These are phyloP conservation scores for Aspergillus avenaceus DNA, from an alignment of 495 filamentous ascomycete genomes.

Conservation along the genomic window DNA sequence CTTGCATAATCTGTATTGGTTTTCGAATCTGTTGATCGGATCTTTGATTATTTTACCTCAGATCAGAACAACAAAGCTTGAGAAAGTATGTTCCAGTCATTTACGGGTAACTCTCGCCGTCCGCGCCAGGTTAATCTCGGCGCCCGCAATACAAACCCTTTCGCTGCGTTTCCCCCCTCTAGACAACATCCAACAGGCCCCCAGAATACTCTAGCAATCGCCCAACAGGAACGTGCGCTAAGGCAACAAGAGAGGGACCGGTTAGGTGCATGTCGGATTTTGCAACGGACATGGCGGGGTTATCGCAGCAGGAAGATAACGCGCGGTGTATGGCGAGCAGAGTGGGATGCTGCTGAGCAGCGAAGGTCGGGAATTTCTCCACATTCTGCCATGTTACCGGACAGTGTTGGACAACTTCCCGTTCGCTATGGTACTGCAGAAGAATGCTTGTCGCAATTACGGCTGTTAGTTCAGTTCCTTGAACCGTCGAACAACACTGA, in stretches of 20 bases:
- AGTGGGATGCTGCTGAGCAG: conserved; percentile 59
- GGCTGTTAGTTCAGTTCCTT: conserved; percentile 48
- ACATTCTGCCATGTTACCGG: conserved; percentile 13
- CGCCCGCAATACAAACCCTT: conserved; percentile 74
- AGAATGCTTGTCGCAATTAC: conserved; percentile 44
- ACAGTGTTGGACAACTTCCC: conserved; percentile 13
- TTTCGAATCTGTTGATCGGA: not conserved
- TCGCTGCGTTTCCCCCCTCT: conserved; percentile 51
- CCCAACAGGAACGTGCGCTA: conserved; percentile 75
- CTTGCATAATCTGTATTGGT: not conserved
- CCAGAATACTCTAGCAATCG: conserved; percentile 75
- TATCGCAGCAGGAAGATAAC: conserved; percentile 59
- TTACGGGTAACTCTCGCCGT: conserved; percentile 81
- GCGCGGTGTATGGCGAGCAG: conserved; percentile 52
- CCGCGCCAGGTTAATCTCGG: conserved; percentile 92
- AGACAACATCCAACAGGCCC: conserved; percentile 47
- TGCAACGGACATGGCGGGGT: conserved; percentile 85
- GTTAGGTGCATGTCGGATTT: conserved; percentile 64
- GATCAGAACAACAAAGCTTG: conserved; percentile 15
- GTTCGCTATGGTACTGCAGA: conserved; percentile 44
- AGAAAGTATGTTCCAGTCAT: conserved; percentile 74
- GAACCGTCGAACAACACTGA: conserved; percentile 36
- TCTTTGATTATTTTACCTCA: conserved; percentile 9
- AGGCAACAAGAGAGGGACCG: conserved; percentile 80
- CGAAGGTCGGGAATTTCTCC: conserved; percentile 13